Base-by-base conservation (phyloP, 257 asterid species). In the Scutellaria galericulata region DNA sequence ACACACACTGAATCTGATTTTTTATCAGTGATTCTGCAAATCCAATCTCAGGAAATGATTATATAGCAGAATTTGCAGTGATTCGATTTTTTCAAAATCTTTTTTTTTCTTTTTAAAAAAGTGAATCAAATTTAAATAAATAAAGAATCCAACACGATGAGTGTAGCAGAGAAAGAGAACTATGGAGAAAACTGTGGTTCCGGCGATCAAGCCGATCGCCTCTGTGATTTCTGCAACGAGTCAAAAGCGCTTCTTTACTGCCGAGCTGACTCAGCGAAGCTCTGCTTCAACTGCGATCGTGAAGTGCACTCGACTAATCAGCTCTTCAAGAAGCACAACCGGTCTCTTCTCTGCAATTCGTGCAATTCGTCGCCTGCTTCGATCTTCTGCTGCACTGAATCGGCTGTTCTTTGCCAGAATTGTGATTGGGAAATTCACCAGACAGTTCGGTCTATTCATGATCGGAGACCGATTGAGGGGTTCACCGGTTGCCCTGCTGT, bases 221-320 rank as follows among this genome's bases (percentile, higher is more conserved):
- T 74, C 5, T 95, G 99, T 82, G 98, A 87, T 77, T 95, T 92
- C 81, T 95, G 99, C 80, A 81, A 83, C 58, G 83, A 79, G 63
- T 66, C 88, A 1, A 83, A 72, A 15, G 98, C 98, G 5, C 75
- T 95, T 5, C 75, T 92, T 42, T 92, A 90, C 78, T 95, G 99
- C 81, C 86, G 93, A 47, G 98, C 99, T 6, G 99, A 95, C 82
- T 86, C 96, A 0, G 98, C 99, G 0, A 92, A 86, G 83, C 92
- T 95, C 58, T 95, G 99, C 51, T 68, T 95, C 41, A 71, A 57
- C 14, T 95, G 99, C 77, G 99, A 95, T 53, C 86, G 88, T 7
- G 82, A 95, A 45, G 99, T 92, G 1, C 98, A 95, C 83, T 85
- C 97, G 9, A 91, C 99, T 3, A 95, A 95, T 77, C 95, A 39